Evolutionary conservation across 2,329 filamentous ascomycete genomes (phyloP).

Genomic region (Phaeophleospora eucalypticola): DNA sequence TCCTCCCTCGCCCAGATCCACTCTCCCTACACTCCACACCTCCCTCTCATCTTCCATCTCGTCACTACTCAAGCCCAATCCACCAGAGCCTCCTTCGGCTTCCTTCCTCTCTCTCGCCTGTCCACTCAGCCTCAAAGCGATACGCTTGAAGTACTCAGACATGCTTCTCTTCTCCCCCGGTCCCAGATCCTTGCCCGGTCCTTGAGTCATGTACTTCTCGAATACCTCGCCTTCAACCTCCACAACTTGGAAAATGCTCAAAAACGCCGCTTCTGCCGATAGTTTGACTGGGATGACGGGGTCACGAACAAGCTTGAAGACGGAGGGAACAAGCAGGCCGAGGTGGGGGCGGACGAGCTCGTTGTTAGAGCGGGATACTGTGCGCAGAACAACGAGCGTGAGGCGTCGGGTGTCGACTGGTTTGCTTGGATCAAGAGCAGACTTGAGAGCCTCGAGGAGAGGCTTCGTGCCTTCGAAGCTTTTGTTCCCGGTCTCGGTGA

Average conservation of each 20-base stretch:
- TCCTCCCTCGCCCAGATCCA: conserved; percentile 65
- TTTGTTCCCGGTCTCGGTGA: conserved; percentile 61
- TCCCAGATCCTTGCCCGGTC: conserved; percentile 61
- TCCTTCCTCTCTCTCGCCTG: conserved; percentile 87
- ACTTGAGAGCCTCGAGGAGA: conserved; percentile 73
- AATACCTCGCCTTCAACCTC: conserved; percentile 83
- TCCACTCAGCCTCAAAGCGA: conserved; percentile 75
- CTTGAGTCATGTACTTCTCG: conserved; percentile 75
- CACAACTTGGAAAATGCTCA: conserved; percentile 84
- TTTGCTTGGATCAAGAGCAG: conserved; percentile 70
- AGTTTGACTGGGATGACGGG: conserved; percentile 92
- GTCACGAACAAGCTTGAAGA: conserved; percentile 89
- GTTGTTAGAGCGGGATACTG: conserved; percentile 72
- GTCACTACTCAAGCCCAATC: conserved; percentile 80
- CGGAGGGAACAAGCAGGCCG: conserved; percentile 69
- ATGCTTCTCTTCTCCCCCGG: conserved; percentile 80
- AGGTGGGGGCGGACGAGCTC: conserved; percentile 81
- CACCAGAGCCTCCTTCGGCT: conserved; percentile 83
- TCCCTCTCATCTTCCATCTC: conserved; percentile 93
- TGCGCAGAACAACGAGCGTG: conserved; percentile 81
- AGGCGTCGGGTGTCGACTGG: conserved; percentile 80
- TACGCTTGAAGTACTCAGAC: conserved; percentile 94
- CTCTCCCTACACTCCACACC: conserved; percentile 89
- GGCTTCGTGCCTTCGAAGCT: conserved; percentile 72
- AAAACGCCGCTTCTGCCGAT: conserved; percentile 88